Evolutionary conservation across 768 basidiomycete genomes (phyloP).

Genomic region (Tubosaeta sp.): DNA sequence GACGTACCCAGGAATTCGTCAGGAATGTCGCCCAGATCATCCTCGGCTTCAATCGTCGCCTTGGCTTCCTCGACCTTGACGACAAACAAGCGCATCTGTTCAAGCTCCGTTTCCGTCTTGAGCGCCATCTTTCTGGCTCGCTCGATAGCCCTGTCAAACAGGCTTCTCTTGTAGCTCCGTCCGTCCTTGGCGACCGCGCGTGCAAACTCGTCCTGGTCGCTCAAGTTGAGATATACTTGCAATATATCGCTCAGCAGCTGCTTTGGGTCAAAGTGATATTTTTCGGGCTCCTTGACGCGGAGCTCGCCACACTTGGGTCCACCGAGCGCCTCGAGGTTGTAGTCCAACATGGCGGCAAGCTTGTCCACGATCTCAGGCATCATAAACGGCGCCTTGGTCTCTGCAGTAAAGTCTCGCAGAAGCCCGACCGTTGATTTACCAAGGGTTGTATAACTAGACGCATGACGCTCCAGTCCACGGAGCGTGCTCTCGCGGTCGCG

Average conservation of each 20-base stretch:
- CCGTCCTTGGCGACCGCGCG: conserved; percentile 91
- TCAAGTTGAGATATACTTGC: conserved; percentile 87
- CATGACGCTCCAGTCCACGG: conserved; percentile 77
- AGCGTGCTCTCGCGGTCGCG: conserved; percentile 80
- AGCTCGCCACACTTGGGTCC: conserved; percentile 88
- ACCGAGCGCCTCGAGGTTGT: conserved; percentile 84
- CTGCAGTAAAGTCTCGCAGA: conserved; percentile 87
- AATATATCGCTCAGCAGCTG: conserved; percentile 80
- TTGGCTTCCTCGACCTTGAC: conserved; percentile 81
- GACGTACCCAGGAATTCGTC: conserved; percentile 88
- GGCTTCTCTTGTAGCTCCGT: conserved; percentile 77
- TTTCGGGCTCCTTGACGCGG: conserved; percentile 79
- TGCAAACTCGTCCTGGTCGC: conserved; percentile 73
- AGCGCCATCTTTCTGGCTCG: conserved; percentile 59
- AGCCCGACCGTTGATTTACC: conserved; percentile 88
- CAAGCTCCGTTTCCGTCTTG: conserved; percentile 76
- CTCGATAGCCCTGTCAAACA: conserved; percentile 76
- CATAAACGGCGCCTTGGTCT: conserved; percentile 91
- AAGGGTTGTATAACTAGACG: conserved; percentile 81
- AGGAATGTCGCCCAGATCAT: conserved; percentile 88
- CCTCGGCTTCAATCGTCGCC: conserved; percentile 78
- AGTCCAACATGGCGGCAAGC: conserved; percentile 94
- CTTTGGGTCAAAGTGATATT: conserved; percentile 85
- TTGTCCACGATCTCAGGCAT: conserved; percentile 94
- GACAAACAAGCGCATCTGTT: conserved; percentile 64